Base-by-base conservation (phyloP, 495 filamentous ascomycete species). In the Symbiotaphrina buchneri region DNA sequence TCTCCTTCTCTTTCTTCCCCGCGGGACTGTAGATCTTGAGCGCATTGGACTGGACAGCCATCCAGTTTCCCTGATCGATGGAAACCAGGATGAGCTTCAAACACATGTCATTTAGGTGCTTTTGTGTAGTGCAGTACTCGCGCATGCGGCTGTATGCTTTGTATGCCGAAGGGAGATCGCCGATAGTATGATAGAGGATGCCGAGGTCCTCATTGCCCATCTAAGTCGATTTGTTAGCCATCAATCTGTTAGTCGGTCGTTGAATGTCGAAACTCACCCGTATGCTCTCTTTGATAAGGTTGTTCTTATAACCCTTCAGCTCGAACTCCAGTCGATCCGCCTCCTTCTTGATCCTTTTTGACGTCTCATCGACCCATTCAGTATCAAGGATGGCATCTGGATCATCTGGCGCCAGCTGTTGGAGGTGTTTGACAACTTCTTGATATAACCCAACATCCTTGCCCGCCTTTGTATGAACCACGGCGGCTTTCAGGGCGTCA, bases 221-320 rank as follows among this genome's bases (percentile, higher is more conserved):
- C 72, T 82, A 18, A 26, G 35, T 26, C 4, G 13, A 31, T 21
- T 5, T 39, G 14, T 14, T 6, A 24, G 24, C 18, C n/a, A n/a
- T 21, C 17, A 7, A 14, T 11, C 14, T 20, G 21, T 21, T 10
- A 21, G 21, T 8, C 15, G 1, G 10, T 31, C n/a, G 6, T 33
- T 33, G 11, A 22, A 18, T 30, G 32, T 31, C 19, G 28, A 25
- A 30, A 39, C 71, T 33, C 61, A 90, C 82, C 43, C 90, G 56
- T 38, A 95, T 93, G 52, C 84, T 94, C 51, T 97, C 87, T 47
- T 94, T 94, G 39, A 97, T 81, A 21, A 95, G 50, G 39, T 95
- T 97, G 42, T 95, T 91, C 51, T 93, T 97, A 53, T 95, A 95
- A 5, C 74, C 77, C 46, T 79, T 79, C 18, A 97, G 53, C 44